These are phyloP conservation scores for Parastagonospora nodorum DNA, from an alignment of 2,329 filamentous ascomycete species.

Conservation along the genomic window DNA sequence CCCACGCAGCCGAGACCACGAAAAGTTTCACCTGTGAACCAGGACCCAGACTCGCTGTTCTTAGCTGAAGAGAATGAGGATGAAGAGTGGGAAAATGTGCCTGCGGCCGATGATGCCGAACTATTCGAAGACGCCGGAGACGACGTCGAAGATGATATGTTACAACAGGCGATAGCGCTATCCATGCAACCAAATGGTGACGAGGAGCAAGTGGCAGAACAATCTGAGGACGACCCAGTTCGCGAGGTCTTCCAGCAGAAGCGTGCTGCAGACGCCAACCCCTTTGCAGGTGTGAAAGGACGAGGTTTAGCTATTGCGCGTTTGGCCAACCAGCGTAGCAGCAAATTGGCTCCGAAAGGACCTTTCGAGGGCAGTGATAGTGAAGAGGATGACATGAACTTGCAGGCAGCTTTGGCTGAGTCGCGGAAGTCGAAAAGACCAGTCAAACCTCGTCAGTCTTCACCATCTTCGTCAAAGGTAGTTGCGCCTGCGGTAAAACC, in stretches of 20 bases:
- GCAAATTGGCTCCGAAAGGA: constrained; percentile 50
- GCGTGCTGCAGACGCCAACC: constrained; percentile 49
- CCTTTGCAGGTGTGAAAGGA: constrained; percentile 48
- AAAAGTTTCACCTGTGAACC: constrained; percentile 23
- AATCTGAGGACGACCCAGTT: constrained; percentile 49
- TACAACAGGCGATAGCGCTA: constrained; percentile 81
- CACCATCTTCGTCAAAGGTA: constrained; percentile 17
- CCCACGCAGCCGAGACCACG: constrained; percentile 18
- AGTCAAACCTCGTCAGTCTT: constrained; percentile 37
- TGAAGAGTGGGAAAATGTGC: constrained; percentile 49
- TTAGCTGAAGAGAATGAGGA: constrained; percentile 53
- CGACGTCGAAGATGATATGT: constrained; percentile 71
- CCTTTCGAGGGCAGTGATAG: constrained; percentile 54
- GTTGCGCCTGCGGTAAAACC: constrained; percentile 24
- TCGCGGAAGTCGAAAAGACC: constrained; percentile 61
- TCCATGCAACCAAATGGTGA: constrained; percentile 69
- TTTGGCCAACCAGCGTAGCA: constrained; percentile 75
- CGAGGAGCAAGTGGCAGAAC: constrained; percentile 59
- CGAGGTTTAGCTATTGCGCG: constrained; percentile 68
- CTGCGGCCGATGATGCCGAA: constrained; percentile 56
- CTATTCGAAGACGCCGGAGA: constrained; percentile 59
- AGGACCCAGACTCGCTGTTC: constrained; percentile 61
- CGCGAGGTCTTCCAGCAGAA: constrained; percentile 54
- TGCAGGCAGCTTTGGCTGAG: constrained; percentile 75
- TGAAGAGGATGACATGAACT: constrained; percentile 78